Evolutionary conservation across 257 asterid species (phyloP).

Genomic region (Solanum appendiculatum): DNA sequence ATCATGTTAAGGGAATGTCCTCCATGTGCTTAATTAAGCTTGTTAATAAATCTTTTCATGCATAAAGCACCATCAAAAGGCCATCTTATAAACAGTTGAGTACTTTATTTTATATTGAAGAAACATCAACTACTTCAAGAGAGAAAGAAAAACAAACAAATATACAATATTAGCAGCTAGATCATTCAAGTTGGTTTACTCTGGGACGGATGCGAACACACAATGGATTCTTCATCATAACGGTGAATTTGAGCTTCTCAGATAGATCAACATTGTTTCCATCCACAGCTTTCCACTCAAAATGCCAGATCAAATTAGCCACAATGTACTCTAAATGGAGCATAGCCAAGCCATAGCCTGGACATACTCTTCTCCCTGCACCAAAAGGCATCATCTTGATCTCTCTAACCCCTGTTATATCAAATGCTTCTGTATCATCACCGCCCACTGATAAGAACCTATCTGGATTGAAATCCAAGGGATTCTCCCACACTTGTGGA

Average conservation of each 20-base stretch:
- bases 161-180: not conserved
- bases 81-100: not conserved
- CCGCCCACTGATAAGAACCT: slow-evolving; percentile 1
- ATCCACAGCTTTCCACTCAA: slow-evolving; percentile 5
- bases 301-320: slow-evolving; percentile 20
- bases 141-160: not conserved
- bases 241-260: slow-evolving; percentile 12
- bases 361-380: slow-evolving; percentile 25
- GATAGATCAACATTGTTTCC: slow-evolving; percentile 11
- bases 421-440: not conserved
- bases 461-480: slow-evolving; percentile 17
- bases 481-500: slow-evolving; percentile 19
- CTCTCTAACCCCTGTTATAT: slow-evolving; percentile 9
- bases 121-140: not conserved
- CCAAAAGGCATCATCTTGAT: slow-evolving; percentile 31
- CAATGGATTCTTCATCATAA: slow-evolving; percentile 13
- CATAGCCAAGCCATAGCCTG: slow-evolving; percentile 5
- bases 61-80: not conserved
- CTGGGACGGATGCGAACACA: slow-evolving; percentile 10
- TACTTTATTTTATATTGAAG: not conserved
- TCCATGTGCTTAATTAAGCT: slow-evolving; percentile 4
- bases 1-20: not conserved
- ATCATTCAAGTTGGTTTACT: not conserved
- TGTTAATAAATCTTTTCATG: not conserved
- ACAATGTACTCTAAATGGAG: slow-evolving; percentile 16